Percentiles rank a stretch among this genome's conserved stretches.
Conservation (phyloP, 345 rosid genomes). For the Hypericum androsaemum region DNA sequence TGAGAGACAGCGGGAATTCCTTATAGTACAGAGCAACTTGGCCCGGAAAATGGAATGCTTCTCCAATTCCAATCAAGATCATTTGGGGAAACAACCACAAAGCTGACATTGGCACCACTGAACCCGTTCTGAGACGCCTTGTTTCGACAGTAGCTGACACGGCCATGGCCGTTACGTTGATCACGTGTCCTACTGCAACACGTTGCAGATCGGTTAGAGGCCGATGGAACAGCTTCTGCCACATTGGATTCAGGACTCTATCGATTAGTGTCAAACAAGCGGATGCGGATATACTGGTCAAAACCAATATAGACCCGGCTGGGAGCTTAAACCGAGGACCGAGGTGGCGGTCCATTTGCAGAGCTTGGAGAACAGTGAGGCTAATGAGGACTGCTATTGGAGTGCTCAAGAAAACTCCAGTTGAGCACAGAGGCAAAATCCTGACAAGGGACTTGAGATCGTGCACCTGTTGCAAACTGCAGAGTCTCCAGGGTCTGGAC, state of each 20-base stretch:
- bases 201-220: conserved; percentile 24
- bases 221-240: conserved; percentile 24
- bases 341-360: conserved; percentile 32
- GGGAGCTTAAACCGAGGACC: conserved; percentile 38
- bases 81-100: conserved; percentile 26
- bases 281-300: conserved; percentile 15
- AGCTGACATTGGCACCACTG: conserved; percentile 26
- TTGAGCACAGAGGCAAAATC: conserved; percentile 32
- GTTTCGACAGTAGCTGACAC: conserved; percentile 33
- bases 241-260: conserved; percentile 20
- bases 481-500: conserved; percentile 36
- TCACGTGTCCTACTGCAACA: conserved; percentile 40
- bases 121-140: conserved; percentile 26
- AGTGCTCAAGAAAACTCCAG: conserved; percentile 21
- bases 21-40: conserved; percentile 9
- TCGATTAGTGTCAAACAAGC: conserved; percentile 24
- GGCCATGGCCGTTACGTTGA: conserved; percentile 23
- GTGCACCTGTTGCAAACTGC: conserved; percentile 51
- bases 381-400: conserved; percentile 23
- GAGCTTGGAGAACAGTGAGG: conserved; percentile 39
- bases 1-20: conserved; percentile 10
- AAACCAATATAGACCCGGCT: conserved; percentile 32
- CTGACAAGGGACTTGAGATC: conserved; percentile 40
- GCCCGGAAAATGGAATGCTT: conserved; percentile 10
- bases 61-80: background rate